A percentile compares a stretch with the other conserved stretches of the same genome.
These are phyloP conservation scores for Citrus inodora DNA, from an alignment of 345 rosid genomes.

Conservation along the genomic window DNA sequence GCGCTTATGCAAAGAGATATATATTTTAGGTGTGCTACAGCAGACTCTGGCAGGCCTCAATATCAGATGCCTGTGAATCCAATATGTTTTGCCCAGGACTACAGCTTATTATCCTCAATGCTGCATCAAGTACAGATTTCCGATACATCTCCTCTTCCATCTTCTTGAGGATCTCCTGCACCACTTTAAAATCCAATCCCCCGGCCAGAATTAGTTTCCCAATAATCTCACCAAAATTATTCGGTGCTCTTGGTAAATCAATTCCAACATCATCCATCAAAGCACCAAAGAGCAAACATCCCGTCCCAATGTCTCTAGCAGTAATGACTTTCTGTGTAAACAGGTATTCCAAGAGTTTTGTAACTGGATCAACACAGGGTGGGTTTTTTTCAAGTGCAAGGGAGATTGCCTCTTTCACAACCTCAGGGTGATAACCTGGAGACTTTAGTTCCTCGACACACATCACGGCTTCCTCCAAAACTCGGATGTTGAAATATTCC, in stretches of 20 bases:
- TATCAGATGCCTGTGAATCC: constrained; percentile 48
- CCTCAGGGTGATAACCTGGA: constrained; percentile 64
- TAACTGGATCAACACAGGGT: constrained; percentile 47
- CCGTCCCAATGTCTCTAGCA: constrained; percentile 47
- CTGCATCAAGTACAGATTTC: constrained; percentile 57
- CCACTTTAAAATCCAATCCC: constrained; percentile 49
- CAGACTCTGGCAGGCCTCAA: constrained; percentile 58
- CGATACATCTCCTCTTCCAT: constrained; percentile 58
- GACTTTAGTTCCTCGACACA: constrained; percentile 70
- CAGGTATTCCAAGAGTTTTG: constrained; percentile 49
- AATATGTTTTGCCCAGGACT: constrained; percentile 39
- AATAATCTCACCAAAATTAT: constrained; percentile 67
- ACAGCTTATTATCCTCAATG: constrained; percentile 33
- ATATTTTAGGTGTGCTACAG: constrained; percentile 21
- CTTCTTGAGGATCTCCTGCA: constrained; percentile 60
- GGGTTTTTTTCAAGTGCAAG: constrained; percentile 75
- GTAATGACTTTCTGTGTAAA: constrained; percentile 45
- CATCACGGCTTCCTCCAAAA: constrained; percentile 66
- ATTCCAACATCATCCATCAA: constrained; percentile 81
- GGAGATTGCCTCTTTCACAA: constrained; percentile 75
- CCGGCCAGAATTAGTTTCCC: constrained; percentile 55
- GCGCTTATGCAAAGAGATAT: not conserved
- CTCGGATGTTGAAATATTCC: constrained; percentile 59
- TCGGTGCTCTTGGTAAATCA: constrained; percentile 80
- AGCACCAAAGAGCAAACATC: constrained; percentile 65